Evolutionary conservation across 768 basidiomycete species (phyloP).

Genomic region (Calocybe gangraenosa): DNA sequence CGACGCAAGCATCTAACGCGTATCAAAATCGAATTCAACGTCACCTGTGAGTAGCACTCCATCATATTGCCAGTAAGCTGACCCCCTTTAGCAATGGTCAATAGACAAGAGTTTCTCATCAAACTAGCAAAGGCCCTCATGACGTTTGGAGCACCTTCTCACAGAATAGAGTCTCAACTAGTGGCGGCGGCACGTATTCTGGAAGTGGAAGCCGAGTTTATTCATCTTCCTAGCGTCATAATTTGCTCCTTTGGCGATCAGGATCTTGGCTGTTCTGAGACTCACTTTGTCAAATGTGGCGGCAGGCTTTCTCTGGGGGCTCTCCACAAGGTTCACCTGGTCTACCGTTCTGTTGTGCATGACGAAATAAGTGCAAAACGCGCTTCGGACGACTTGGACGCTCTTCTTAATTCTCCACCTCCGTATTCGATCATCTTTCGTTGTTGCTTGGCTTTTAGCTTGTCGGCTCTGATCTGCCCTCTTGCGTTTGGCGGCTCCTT

Average conservation of each 20-base stretch:
- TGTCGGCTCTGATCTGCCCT: conserved; percentile 78
- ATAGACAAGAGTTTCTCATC: conserved; percentile 82
- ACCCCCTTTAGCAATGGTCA: conserved; percentile 55
- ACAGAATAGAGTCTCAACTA: conserved; percentile 91
- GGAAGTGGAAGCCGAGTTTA: conserved; percentile 88
- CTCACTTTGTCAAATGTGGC: conserved; percentile 79
- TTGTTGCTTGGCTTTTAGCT: conserved; percentile 62
- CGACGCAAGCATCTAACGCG: conserved; percentile 63
- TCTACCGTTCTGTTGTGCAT: conserved; percentile 87
- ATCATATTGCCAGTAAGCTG: conserved; percentile 5
- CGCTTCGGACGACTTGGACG: conserved; percentile 61
- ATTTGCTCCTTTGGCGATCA: conserved; percentile 89
- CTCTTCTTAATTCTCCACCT: conserved; percentile 58
- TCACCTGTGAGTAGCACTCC: conserved; percentile 47
- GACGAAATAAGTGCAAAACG: conserved; percentile 85
- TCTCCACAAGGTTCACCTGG: conserved; percentile 77
- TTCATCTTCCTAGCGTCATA: conserved; percentile 77
- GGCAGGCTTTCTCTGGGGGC: conserved; percentile 79
- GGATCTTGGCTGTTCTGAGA: conserved; percentile 86
- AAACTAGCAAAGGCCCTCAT: conserved; percentile 84
- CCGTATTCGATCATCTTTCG: conserved; percentile 61
- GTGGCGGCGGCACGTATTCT: conserved; percentile 84
- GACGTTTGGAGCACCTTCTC: conserved; percentile 90
- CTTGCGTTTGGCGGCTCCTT: conserved; percentile 83
- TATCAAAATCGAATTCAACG: conserved; percentile 70